Base-by-base conservation (phyloP, 768 basidiomycete genomes). In the Agrocybe praecox region DNA sequence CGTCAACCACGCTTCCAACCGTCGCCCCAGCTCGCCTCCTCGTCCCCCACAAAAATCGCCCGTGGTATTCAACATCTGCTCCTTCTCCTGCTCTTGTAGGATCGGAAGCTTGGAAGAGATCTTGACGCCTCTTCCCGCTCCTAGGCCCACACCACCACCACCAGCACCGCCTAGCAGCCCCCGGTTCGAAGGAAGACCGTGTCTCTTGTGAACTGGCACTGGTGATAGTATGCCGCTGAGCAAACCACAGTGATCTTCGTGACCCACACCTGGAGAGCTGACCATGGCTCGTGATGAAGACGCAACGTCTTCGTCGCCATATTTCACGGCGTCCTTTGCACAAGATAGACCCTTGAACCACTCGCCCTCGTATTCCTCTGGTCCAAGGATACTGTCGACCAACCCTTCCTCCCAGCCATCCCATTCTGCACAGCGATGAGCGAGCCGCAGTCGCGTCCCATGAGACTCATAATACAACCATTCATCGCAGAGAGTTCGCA, bases 361-460 rank as follows among this genome's bases (percentile, higher is more conserved):
- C 49, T 88, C 87, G 6, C 83, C 83, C 62, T 92, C 87, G 48
- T 79, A 69, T 18, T 90, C 89, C 62, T 84, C 87, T 0, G 85
- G 81, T 1, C 90, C 90, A 18, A 94, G 76, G 29, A 92, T 90
- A 55, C 84, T 86, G 6, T 86, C 84, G 1, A 89, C 82, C 17
- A 94, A 76, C 0, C 90, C 91, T 67, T 94, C 92, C 65, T 94
- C 92, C 92, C 92, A 94, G 2, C 92, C 92, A 62, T 94, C 92
- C 92, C 92, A 94, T 67, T 94, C 92, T 33, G 80, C 83, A 61
- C 87, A 90, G 23, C 90, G 85, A 69, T 94, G 92, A 3, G 88
- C 90, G 72, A 87, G 79, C 46, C 92, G 84, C 49, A 92, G 73
- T 2, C 85, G 81, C 44, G 80, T 77, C 4, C 92, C 89, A 15